These are phyloP conservation scores for Lactarius sanguifluus DNA, from an alignment of 768 basidiomycete species.

Conservation along the genomic window DNA sequence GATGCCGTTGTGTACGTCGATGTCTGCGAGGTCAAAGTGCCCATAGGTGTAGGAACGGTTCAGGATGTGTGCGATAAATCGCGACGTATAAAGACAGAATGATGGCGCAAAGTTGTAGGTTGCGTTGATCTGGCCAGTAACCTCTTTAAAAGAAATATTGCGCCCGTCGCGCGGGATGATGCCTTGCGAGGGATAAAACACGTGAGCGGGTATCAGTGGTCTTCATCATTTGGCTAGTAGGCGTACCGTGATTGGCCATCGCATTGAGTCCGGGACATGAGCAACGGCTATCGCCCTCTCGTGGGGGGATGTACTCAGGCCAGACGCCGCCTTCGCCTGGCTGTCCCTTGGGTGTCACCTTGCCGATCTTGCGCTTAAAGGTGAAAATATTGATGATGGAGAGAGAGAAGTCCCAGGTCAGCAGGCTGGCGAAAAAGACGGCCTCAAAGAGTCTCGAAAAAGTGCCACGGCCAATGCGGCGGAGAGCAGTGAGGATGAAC, in stretches of 20 bases:
- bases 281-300: constrained; percentile 64
- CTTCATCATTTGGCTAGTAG: not conserved
- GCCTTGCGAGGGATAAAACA: constrained; percentile 30
- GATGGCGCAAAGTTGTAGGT: constrained; percentile 71
- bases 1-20: constrained; percentile 73
- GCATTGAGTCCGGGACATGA: constrained; percentile 78
- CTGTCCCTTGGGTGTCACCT: constrained; percentile 53
- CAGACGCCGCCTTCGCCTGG: constrained; percentile 62
- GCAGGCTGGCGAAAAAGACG: constrained; percentile 32
- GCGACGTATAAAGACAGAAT: constrained; percentile 67
- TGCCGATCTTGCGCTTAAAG: constrained; percentile 50
- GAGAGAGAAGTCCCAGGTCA: constrained; percentile 54
- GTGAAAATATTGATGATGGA: constrained; percentile 52
- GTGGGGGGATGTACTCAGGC: constrained; percentile 63
- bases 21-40: constrained; percentile 62
- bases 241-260: constrained; percentile 76
- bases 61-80: constrained; percentile 57
- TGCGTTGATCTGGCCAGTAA: constrained; percentile 43
- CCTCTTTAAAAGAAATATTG: constrained; percentile 60
- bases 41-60: constrained; percentile 55
- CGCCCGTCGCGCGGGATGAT: constrained; percentile 64
- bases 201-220: not conserved
- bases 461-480: constrained; percentile 22
- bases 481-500: constrained; percentile 22
- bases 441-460: constrained; percentile 7